Conservation (phyloP, 192 early-diverging fungal genomes). For the Entomortierella beljakovae region DNA sequence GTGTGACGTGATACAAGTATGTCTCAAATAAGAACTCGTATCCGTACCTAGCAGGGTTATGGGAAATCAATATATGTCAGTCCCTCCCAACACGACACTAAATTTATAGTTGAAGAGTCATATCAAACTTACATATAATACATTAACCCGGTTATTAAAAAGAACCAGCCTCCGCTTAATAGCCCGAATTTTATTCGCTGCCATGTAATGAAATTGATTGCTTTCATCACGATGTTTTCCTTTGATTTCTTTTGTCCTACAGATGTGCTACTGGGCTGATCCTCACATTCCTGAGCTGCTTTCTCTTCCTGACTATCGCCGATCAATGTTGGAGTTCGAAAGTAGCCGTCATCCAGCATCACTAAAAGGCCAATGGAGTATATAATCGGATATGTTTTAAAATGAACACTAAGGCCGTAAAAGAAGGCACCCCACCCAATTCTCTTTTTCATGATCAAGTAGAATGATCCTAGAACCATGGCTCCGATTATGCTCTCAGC, state of each 20-base stretch:
- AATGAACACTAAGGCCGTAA: conserved; percentile 94
- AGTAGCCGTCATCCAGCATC: conserved; percentile 64
- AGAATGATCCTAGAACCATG: conserved; percentile 80
- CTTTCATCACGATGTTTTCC: conserved; percentile 12
- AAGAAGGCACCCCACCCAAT: conserved; percentile 68
- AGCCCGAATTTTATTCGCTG: conserved; percentile 71
- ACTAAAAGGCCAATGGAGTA: conserved; percentile 88
- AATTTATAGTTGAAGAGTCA: not conserved
- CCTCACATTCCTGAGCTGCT: not conserved
- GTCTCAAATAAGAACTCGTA: conserved; percentile 90
- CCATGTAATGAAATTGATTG: conserved; percentile 60
- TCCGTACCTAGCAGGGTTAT: conserved; percentile 70
- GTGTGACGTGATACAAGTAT: conserved; percentile 93
- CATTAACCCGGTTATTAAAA: conserved; percentile 74
- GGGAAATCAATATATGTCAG: no score
- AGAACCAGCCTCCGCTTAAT: conserved; percentile 71
- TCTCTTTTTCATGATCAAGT: conserved; percentile 69
- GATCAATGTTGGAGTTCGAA: conserved; percentile 5
- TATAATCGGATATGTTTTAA: conserved; percentile 98
- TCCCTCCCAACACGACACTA: no score
- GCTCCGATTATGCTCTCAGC: conserved; percentile 90
- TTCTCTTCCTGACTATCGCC: conserved; percentile 15
- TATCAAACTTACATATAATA: conserved; percentile 65
- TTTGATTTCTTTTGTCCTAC: not conserved
- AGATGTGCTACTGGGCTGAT: not conserved